Evolutionary conservation across 129 eudicot species (phyloP).

Genomic region (Deinandra increscens): DNA sequence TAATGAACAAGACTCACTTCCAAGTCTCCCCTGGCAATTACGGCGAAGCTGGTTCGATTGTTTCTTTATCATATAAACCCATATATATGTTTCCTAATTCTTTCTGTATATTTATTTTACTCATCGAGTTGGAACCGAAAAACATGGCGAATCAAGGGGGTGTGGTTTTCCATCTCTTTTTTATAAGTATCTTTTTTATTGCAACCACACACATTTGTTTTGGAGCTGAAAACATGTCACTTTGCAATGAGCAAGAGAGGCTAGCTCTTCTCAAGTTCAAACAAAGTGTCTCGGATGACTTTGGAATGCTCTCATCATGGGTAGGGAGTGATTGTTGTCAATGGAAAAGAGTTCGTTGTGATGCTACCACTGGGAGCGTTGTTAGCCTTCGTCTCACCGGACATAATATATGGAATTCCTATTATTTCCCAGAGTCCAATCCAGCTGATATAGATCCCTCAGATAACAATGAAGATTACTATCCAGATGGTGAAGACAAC

Average conservation of each 20-base stretch:
- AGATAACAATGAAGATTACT: not conserved
- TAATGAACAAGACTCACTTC: too few species aligned
- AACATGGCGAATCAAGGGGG: not conserved
- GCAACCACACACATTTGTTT: not conserved
- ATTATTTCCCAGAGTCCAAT: too few species aligned
- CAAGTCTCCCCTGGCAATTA: too few species aligned
- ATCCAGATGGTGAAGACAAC: not conserved
- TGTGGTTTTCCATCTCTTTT: not conserved
- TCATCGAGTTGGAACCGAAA: not conserved
- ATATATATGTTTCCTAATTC: not conserved
- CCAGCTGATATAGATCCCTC: not conserved
- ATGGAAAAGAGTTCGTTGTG: slow-evolving; percentile 11
- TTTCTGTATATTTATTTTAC: not conserved
- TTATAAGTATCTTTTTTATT: not conserved
- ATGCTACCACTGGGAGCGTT: not conserved
- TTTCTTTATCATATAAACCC: too few species aligned
- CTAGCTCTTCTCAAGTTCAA: slow-evolving; percentile 5
- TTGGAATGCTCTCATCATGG: slow-evolving; percentile 17
- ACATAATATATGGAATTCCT: slow-evolving; percentile 16
- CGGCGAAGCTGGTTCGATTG: too few species aligned
- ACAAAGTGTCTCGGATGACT: slow-evolving; percentile 3
- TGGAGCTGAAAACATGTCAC: not conserved
- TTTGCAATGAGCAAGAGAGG: slow-evolving; percentile 5
- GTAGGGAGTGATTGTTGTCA: slow-evolving; percentile 7
- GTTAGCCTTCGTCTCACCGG: slow-evolving; percentile 4